phyloP scores from a whole-genome alignment of 2,329 filamentous ascomycete species.

The Alternaria alternata region DNA sequence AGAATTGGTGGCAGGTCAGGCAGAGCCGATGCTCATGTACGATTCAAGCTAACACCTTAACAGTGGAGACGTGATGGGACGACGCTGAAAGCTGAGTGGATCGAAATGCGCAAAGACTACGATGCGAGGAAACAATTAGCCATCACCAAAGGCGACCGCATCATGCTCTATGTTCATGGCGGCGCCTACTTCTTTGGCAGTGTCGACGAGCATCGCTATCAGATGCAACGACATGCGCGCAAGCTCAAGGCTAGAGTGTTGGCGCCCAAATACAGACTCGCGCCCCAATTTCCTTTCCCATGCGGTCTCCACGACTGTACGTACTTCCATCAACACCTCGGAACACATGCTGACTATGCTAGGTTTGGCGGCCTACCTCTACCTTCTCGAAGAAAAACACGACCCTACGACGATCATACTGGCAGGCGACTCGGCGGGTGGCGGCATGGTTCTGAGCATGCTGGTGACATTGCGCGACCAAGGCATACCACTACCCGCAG shows the following conservation, averaged over 20 bases:
- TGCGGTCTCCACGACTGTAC: conserved; percentile 86
- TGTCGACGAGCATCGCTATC: conserved; percentile 96
- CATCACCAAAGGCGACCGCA: conserved; percentile 68
- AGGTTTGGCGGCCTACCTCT: conserved; percentile 80
- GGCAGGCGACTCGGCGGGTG: conserved; percentile 92
- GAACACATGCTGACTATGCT: conserved; percentile 10
- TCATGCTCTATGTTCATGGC: conserved; percentile 94
- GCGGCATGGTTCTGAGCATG: conserved; percentile 84
- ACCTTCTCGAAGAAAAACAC: conserved; percentile 74
- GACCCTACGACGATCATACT: conserved; percentile 83
- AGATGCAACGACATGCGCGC: conserved; percentile 93
- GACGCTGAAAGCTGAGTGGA: conserved; percentile 87
- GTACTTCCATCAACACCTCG: background rate
- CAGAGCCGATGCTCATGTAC: background rate
- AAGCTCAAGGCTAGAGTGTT: conserved; percentile 92
- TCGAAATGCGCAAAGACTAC: conserved; percentile 90
- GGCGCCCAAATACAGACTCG: conserved; percentile 83
- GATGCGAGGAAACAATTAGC: conserved; percentile 71
- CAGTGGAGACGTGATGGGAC: conserved; percentile 71
- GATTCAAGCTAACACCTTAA: background rate
- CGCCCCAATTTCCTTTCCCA: conserved; percentile 95
- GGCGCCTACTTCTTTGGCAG: conserved; percentile 96
- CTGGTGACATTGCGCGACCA: conserved; percentile 83
- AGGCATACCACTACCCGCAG: conserved; percentile 83
- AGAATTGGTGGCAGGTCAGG: conserved; percentile 62